Conservation (phyloP, 2,329 filamentous ascomycete species). For the Talaromyces funiculosus region DNA sequence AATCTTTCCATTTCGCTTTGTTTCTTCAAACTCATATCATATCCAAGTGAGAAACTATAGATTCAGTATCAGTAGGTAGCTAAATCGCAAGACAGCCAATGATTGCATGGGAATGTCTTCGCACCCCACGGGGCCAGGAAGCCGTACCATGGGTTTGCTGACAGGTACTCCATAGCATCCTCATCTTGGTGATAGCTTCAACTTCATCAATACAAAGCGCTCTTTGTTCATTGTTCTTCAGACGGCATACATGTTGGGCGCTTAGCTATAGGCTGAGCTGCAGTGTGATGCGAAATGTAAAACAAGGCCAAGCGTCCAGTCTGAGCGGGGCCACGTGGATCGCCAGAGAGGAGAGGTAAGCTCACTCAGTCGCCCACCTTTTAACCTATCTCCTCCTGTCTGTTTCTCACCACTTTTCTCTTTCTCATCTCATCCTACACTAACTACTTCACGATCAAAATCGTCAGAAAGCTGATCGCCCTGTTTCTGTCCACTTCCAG, state of each 20-base stretch:
- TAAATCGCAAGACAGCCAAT: not conserved
- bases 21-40: not conserved
- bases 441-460: not conserved
- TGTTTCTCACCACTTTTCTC: not conserved
- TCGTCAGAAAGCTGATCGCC: not conserved
- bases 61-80: not conserved
- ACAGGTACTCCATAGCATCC: not conserved
- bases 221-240: not conserved
- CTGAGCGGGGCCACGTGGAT: conserved; percentile 27
- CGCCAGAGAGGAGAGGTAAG: conserved; percentile 4
- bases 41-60: not conserved
- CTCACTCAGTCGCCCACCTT: conserved; percentile 2
- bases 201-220: not conserved
- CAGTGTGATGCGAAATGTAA: not conserved
- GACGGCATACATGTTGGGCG: not conserved
- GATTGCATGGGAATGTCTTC: not conserved
- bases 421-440: not conserved
- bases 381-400: not conserved
- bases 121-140: conserved; percentile 14
- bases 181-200: not conserved
- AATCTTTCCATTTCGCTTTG: not conserved
- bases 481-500: not conserved
- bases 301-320: not conserved
- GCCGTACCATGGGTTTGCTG: conserved; percentile 14
- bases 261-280: not conserved